Evolutionary conservation across 1,284 basidiomycete genomes (phyloP), one percentile per base, ranked within the genome.

Genomic region (Trichosporon faecale): DNA sequence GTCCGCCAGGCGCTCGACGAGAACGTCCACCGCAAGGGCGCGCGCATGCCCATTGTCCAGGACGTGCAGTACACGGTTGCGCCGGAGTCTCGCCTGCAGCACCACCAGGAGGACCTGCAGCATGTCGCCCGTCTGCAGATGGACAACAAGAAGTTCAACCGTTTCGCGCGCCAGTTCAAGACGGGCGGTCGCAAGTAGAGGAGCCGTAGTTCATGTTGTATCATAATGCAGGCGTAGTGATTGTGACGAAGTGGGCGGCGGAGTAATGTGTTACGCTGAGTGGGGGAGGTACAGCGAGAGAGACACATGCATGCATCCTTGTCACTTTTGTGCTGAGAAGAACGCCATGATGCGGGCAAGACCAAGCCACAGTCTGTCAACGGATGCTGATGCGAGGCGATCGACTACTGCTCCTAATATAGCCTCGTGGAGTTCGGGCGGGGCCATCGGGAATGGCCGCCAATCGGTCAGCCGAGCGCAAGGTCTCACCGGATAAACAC

Each of bases 81-180:
- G 33, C 81, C 81, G 12, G 78, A 78, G 65, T 72, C 77, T 16
- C 74, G 75, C 61, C 70, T 72, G 18, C 72, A 74, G 68, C 80
- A 80, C 70, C 72, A 75, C 31, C 67, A 71, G 33, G 79, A 79
- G 27, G 77, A 81, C 71, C 68, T 76, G 44, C 71, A 75, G 65
- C 77, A 80, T 64, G 77, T 80, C n/a, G 74, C 76, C 21, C 77
- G 78, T 55, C 76, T 81, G 64, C 79, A 80, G 68, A 70, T 68
- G 73, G 81, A 82, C 70, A 82, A 82, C 72, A 75, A 71, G 57
- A 81, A 81, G 72, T 82, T 82, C 75, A 81, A 82, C 76, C 77
- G 76, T 60, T 82, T 82, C 65, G 79, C 80, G 18, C 76, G 80
- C 73, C 78, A 80, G 73, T 75, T 82, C 72, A 77, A 76, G 71